These are phyloP conservation scores for Aureobasidium sp. DNA, from an alignment of 2,329 filamentous ascomycete genomes.

Conservation along the genomic window DNA sequence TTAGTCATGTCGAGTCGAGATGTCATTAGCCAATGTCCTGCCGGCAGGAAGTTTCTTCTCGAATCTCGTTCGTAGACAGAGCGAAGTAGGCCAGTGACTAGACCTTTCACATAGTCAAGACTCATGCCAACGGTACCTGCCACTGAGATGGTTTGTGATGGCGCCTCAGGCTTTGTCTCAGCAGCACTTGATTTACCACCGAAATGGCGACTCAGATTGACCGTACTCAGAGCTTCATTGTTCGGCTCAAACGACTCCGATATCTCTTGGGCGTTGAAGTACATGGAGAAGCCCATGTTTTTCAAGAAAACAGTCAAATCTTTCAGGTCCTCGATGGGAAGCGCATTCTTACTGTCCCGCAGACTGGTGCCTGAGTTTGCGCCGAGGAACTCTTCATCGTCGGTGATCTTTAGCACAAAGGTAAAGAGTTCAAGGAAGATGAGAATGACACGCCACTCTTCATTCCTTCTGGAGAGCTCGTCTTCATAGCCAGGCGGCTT, in stretches of 20 bases:
- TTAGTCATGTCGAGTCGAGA: slow-evolving; percentile 77
- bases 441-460: slow-evolving; percentile 83
- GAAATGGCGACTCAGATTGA: slow-evolving; percentile 24
- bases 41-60: slow-evolving; percentile 71
- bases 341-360: slow-evolving; percentile 55
- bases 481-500: slow-evolving; percentile 29
- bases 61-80: slow-evolving; percentile 94
- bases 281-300: slow-evolving; percentile 80
- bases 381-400: slow-evolving; percentile 80
- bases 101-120: slow-evolving; percentile 68
- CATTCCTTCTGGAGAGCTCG: slow-evolving; percentile 39
- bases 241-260: slow-evolving; percentile 12
- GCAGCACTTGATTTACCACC: not conserved
- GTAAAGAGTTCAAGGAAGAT: slow-evolving; percentile 92
- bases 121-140: slow-evolving; percentile 64
- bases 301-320: slow-evolving; percentile 77
- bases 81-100: slow-evolving; percentile 71
- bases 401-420: slow-evolving; percentile 85
- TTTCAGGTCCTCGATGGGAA: slow-evolving; percentile 65
- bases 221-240: slow-evolving; percentile 8
- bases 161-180: slow-evolving; percentile 21
- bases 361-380: slow-evolving; percentile 44
- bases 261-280: slow-evolving; percentile 71
- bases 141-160: slow-evolving; percentile 39
- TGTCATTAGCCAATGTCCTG: slow-evolving; percentile 92